Evolutionary conservation across 306 rosid genomes (phyloP), one percentile per base, ranked within the genome.

Genomic region (Aeschynomene evenia): DNA sequence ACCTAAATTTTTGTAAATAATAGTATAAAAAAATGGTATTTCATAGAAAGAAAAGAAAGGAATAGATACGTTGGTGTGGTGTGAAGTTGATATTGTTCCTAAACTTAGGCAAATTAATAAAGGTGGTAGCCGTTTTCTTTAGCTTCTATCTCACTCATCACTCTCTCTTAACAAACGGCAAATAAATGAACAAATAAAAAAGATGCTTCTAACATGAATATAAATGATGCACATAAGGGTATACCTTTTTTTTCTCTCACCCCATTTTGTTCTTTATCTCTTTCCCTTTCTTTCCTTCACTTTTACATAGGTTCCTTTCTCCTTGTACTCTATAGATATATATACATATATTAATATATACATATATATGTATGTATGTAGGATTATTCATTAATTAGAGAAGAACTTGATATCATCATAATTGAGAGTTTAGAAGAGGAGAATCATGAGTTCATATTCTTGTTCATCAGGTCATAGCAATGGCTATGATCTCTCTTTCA

Each of bases 401-500:
- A 80, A 72, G 75, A 70, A 81, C 53, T 60, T 78, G 68, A 69
- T 80, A 45, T 45, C 19, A 45, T 83, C 81, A 77, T 29, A 29
- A 76, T 48, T 68, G 28, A 58, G 6, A 70, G 59, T 20, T 45
- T 7, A 45, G 26, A 5, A 45, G 26, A 5, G 63, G 15, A 54
- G 14, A 76, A 88, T n/a, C n/a, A n/a, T 88, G 99, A 86, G 92
- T 77, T 94, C 96, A 45, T 45, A 19, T 26, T 88, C 92, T 71
- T 45, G 20, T 26, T 88, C 92, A 68, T 88, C 97, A 16, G 98
- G 84, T 63, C 96, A 90, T 73, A 81, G 73, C 61, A 84, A 84
- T 69, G 79, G 50, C 81, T 91, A 83, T 83, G 99, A 91, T 89
- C 88, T 94, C 72, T 91, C 99, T 4, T 88, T 88, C 84, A 94